Conservation (phyloP, 306 rosid species). For the Ormosia emarginata region DNA sequence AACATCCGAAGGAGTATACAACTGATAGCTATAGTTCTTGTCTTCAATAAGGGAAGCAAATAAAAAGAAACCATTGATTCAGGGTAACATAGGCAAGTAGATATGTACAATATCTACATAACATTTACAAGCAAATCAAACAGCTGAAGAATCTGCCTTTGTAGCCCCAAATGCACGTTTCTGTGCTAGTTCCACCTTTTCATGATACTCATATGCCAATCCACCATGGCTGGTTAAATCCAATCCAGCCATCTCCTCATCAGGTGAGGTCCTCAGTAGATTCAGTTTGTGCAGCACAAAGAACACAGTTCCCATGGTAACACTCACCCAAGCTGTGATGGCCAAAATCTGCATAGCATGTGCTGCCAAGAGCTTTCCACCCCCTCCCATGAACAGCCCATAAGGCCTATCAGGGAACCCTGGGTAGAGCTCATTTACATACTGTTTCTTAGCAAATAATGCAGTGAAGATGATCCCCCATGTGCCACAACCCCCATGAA, state of each 20-base stretch:
- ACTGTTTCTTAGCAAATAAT: conserved; percentile 42
- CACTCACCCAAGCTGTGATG: conserved; percentile 42
- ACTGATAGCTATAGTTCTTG: background rate
- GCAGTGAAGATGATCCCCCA: conserved; percentile 63
- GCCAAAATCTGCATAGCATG: conserved; percentile 44
- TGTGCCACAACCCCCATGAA: conserved; percentile 61
- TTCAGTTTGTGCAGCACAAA: conserved; percentile 41
- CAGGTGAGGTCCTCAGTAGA: conserved; percentile 39
- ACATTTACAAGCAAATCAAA: background rate
- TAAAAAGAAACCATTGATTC: background rate
- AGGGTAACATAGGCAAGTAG: background rate
- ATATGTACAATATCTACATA: background rate
- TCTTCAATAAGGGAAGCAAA: background rate
- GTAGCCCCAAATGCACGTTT: background rate
- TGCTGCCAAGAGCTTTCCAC: conserved; percentile 45
- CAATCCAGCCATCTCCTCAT: conserved; percentile 59
- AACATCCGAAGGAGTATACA: background rate
- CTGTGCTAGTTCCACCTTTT: background rate
- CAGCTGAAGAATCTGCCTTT: background rate
- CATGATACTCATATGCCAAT: conserved; percentile 43
- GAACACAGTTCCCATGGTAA: conserved; percentile 55
- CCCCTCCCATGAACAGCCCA: conserved; percentile 59
- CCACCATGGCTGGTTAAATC: conserved; percentile 61
- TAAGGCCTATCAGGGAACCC: conserved; percentile 40
- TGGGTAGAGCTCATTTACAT: conserved; percentile 45